These are phyloP conservation scores for Calonectria fujianensis DNA, from an alignment of 2,329 filamentous ascomycete genomes.

Conservation along the genomic window DNA sequence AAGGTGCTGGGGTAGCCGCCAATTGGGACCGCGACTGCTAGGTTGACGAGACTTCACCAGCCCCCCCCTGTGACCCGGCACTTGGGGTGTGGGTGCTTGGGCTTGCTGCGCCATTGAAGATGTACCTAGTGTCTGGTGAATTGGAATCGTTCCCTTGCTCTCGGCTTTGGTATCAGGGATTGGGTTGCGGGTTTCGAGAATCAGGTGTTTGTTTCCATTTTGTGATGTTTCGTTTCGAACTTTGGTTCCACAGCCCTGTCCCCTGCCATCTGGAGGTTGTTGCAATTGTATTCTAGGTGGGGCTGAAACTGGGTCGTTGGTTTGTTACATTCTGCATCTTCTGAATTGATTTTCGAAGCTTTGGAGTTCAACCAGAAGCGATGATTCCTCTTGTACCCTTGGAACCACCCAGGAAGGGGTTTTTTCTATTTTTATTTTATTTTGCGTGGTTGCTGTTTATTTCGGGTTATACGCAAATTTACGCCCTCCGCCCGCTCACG, in stretches of 20 bases:
- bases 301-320: not conserved
- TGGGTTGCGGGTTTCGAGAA: slow-evolving; percentile 6
- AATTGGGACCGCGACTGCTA: slow-evolving; percentile 39
- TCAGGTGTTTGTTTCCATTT: slow-evolving; percentile 18
- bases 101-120: slow-evolving; percentile 47
- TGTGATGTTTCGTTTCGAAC: slow-evolving; percentile 31
- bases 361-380: not conserved
- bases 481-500: slow-evolving; percentile 12
- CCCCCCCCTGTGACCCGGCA: slow-evolving; percentile 50
- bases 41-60: slow-evolving; percentile 40
- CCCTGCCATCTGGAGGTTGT: not conserved
- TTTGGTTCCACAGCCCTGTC: slow-evolving; percentile 18
- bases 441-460: not conserved
- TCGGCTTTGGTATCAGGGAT: slow-evolving; percentile 1
- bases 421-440: not conserved
- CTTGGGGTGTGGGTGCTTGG: slow-evolving; percentile 45
- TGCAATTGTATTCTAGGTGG: not conserved
- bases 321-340: not conserved
- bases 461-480: not conserved
- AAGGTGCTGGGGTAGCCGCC: slow-evolving; percentile 31
- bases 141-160: slow-evolving; percentile 6
- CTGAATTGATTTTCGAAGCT: not conserved
- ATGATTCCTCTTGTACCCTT: not conserved
- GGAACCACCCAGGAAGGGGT: not conserved
- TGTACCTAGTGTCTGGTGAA: slow-evolving; percentile 41